Base-by-base conservation (phyloP, 192 early-diverging fungal genomes). In the Coemansia sp. region DNA sequence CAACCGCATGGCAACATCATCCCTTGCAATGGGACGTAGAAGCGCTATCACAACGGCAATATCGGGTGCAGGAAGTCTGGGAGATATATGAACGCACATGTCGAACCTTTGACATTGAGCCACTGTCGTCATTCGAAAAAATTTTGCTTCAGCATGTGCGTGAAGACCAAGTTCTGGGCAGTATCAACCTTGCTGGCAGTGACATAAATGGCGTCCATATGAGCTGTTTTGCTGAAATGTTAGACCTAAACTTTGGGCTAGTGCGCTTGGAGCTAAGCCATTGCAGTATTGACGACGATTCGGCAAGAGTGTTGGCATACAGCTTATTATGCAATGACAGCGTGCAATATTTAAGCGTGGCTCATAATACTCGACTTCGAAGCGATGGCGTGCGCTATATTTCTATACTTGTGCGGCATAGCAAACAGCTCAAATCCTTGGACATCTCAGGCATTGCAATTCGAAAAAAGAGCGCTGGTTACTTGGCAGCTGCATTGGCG, bases 201-300 rank as follows among this genome's bases (percentile, higher is more conserved):
- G 65, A 53, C 16, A 58, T 92, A 16, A 67, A 78, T 51, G 79
- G 84, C 13, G 72, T 64, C 13, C 69, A 80, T 35, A 80, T 86
- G 39, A 81, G 82, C 23, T 85, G 88, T 50, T 77, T 92, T 50
- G 85, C 87, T 16, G 89, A 91, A 46, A 80, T 92, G 46, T 74
- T 92, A 18, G 84, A 83, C 19, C 75, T 91, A 19, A 84, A 89
- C 50, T 87, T 88, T 81, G 88, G 89, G 19, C 68, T 92, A 31
- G 62, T 63, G 44, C 79, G 83, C 44, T 80, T 92, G 16, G 81
- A 79, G 37, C 60, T 92, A 38, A 80, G 83, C 44, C 78, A 84
- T 61, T 92, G 91, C 53, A 74, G 72, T 4, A 50, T 92, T 14
- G 89, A 90, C 36, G 89, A 91, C 60, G 81, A 88, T 61, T 84